Evolutionary conservation across 148 eudicot species (phyloP).

Genomic region (Polygonum aviculare): DNA sequence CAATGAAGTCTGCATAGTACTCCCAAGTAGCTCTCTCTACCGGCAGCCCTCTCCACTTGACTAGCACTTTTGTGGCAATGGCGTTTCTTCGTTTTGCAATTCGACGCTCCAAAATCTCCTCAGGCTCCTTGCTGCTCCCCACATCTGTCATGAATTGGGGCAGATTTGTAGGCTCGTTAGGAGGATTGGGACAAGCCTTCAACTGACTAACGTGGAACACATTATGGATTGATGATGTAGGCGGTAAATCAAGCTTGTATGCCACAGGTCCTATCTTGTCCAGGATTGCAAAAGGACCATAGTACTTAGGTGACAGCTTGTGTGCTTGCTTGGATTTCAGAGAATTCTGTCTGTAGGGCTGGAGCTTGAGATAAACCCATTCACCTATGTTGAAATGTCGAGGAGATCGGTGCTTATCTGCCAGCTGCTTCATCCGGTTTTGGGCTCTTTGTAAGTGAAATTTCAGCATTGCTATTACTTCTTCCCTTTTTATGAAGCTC

Average conservation of each 20-base stretch:
- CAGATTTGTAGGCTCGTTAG: fast-evolving
- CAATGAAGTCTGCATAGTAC: neutral
- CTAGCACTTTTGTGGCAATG: neutral
- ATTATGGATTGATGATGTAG: neutral
- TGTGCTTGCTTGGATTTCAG: neutral
- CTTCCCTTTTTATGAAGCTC: too few relatives aligned
- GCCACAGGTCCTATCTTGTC: neutral
- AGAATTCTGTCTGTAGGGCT: neutral
- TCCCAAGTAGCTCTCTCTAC: neutral
- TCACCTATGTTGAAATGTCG: neutral
- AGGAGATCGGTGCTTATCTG: neutral
- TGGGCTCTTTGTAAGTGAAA: neutral
- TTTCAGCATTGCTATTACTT: neutral
- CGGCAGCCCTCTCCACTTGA: neutral
- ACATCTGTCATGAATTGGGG: neutral
- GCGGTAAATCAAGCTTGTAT: neutral
- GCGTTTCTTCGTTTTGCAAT: neutral
- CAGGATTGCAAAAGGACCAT: neutral
- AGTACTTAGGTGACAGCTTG: neutral
- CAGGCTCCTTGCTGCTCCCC: neutral
- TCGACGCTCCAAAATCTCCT: neutral
- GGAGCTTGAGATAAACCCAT: neutral
- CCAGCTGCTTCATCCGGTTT: neutral
- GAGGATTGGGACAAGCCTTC: neutral
- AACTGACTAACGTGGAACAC: neutral